Percentiles rank a stretch among this genome's conserved stretches.
Conservation (phyloP, 805 yeast genomes). For the Kazachstania bromeliacearum region DNA sequence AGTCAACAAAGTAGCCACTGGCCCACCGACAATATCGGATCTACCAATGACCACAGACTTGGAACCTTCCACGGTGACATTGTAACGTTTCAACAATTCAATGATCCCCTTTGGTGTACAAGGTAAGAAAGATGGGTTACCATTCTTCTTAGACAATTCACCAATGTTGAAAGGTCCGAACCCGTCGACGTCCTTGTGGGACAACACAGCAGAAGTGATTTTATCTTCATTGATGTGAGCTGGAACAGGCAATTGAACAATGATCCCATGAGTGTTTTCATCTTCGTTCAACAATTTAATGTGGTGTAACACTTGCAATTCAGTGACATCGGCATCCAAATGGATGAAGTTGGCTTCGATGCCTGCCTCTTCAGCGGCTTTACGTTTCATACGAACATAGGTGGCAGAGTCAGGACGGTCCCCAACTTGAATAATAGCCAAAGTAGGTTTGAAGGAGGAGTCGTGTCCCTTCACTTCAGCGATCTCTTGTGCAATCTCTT, state of each 20-base stretch:
- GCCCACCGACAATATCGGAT: slow-evolving; percentile 93
- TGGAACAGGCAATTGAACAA: slow-evolving; percentile 89
- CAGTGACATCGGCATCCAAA: slow-evolving; percentile 52
- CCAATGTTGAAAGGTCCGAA: slow-evolving; percentile 85
- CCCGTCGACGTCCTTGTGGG: slow-evolving; percentile 91
- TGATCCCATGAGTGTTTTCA: slow-evolving; percentile 70
- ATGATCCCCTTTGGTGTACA: slow-evolving; percentile 95
- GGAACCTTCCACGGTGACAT: slow-evolving; percentile 63
- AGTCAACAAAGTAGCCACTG: slow-evolving; percentile 76
- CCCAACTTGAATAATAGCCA: slow-evolving; percentile 87
- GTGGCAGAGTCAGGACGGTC: slow-evolving; percentile 82
- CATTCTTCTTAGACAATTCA: slow-evolving; percentile 80
- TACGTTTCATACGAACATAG: slow-evolving; percentile 83
- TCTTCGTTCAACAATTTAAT: slow-evolving; percentile 64
- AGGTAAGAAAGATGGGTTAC: slow-evolving; percentile 74
- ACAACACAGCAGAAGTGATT: slow-evolving; percentile 72
- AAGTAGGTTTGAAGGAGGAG: slow-evolving; percentile 53
- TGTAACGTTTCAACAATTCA: slow-evolving; percentile 62
- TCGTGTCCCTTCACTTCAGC: slow-evolving; percentile 29
- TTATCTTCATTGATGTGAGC: slow-evolving; percentile 63
- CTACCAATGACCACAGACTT: slow-evolving; percentile 89
- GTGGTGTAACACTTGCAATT: slow-evolving; percentile 49
- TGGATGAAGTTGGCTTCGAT: slow-evolving; percentile 58
- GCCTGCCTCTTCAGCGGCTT: slow-evolving; percentile 79
- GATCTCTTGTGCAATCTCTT: slow-evolving; percentile 43